phyloP scores from a whole-genome alignment of 352 stramenopile species.

The Phytophthora foliorum region DNA sequence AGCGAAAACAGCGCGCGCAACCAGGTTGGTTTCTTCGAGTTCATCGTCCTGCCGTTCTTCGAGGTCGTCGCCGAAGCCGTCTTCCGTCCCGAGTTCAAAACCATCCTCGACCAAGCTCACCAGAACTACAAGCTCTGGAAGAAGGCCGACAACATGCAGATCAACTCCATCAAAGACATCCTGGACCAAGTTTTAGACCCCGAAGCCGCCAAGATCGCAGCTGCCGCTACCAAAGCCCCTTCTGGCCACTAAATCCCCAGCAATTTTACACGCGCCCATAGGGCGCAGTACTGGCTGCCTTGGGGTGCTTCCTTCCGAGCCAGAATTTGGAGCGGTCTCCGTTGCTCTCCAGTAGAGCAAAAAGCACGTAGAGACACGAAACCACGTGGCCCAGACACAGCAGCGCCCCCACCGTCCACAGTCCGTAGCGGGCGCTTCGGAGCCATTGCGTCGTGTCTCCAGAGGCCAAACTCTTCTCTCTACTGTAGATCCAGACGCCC shows the following conservation, averaged over 20 bases:
- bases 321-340: slow-evolving; percentile 75
- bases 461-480: slow-evolving; percentile 44
- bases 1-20: slow-evolving; percentile 89
- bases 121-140: slow-evolving; percentile 89
- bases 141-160: slow-evolving; percentile 78
- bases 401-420: slow-evolving; percentile 36
- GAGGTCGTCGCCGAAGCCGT: slow-evolving; percentile 82
- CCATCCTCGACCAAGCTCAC: slow-evolving; percentile 83
- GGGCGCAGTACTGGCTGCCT: slow-evolving; percentile 4
- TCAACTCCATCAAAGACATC: slow-evolving; percentile 90
- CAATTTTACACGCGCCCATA: slow-evolving; percentile 36
- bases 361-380: slow-evolving; percentile 73
- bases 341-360: slow-evolving; percentile 78
- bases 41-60: slow-evolving; percentile 88
- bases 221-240: slow-evolving; percentile 11
- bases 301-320: slow-evolving; percentile 50
- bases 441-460: slow-evolving; percentile 19
- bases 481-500: slow-evolving; percentile 62
- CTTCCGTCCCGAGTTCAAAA: slow-evolving; percentile 81
- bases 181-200: slow-evolving; percentile 78
- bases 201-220: slow-evolving; percentile 35
- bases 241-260: slow-evolving; percentile 9
- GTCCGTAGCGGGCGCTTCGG: slow-evolving; percentile 27
- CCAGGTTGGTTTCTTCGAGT: slow-evolving; percentile 89
- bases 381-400: slow-evolving; percentile 67